Base-by-base conservation (phyloP, 2,329 filamentous ascomycete genomes). In the Paraphaeosphaeria minitans region DNA sequence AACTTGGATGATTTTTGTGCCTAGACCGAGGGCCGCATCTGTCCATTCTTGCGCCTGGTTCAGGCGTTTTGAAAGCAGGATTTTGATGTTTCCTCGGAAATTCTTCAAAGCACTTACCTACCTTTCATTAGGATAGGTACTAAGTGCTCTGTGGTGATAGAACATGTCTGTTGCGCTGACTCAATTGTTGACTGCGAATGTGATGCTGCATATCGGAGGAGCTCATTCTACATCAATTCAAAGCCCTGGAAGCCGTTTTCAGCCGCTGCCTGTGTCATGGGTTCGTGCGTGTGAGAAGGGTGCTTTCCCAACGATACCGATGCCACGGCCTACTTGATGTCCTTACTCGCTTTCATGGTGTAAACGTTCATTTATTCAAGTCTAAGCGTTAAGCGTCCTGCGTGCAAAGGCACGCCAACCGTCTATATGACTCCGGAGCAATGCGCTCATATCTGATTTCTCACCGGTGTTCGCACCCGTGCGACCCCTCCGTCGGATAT, bases 251-350 rank as follows among this genome's bases (percentile, higher is more conserved):
- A 62, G 16, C 56, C 53, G 29, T 59, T 50, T 2, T 14, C 16
- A 2, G 60, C 60, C 6, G 62, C 60, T 35, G 55, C 53, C 13
- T 21, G 48, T 31, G 62, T 43, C 46, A 60, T 62, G 8, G 39
- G 42, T 21, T 60, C 45, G 2, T 57, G 31, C 5, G 41, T 41
- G 19, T 55, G 54, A 24, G 50, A 60, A 46, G 47, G 21, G 49
- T 55, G 55, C 13, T 47, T 54, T 41, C 54, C 53, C 10, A 60
- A 31, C 33, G 45, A 58, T 2, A 55, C 39, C 5, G 53, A 39
- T 19, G 31, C 47, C 13, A 55, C 21, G 1, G 19, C 53, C 31
- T 19, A 39, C 31, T 48, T 39, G 29, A 37, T 41, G 8, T 55
- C n/a, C 27, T 22, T 24, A 24, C 35, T 50, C 29, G 33, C 14